phyloP scores from a whole-genome alignment of 2,329 filamentous ascomycete species.

The Stagonosporopsis chrysanthemi region DNA sequence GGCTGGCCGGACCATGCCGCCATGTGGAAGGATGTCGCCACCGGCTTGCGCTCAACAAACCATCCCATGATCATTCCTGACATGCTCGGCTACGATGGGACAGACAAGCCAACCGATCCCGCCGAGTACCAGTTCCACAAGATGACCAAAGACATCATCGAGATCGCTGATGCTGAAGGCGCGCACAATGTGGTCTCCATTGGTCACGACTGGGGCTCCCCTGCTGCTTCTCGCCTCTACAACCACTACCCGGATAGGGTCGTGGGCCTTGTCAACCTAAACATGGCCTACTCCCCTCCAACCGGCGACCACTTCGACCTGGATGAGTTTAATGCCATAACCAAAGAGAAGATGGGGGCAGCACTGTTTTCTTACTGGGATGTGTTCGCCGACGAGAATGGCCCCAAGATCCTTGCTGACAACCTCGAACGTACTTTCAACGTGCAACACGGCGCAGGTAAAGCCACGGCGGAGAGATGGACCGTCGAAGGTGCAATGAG shows the following conservation, averaged over 20 bases:
- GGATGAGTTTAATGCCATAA: constrained; percentile 42
- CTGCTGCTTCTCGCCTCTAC: constrained; percentile 52
- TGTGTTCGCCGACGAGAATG: constrained; percentile 54
- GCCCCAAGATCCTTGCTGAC: constrained; percentile 47
- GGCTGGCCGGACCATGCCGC: constrained; percentile 59
- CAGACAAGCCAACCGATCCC: constrained; percentile 42
- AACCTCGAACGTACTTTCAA: constrained; percentile 52
- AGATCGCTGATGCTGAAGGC: constrained; percentile 39
- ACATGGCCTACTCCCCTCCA: constrained; percentile 53
- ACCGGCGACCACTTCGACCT: constrained; percentile 47
- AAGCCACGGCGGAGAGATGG: constrained; percentile 49
- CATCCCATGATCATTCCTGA: constrained; percentile 52
- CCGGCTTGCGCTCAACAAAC: constrained; percentile 50
- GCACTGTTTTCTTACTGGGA: constrained; percentile 56
- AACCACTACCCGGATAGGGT: constrained; percentile 53
- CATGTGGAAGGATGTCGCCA: constrained; percentile 55
- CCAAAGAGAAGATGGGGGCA: constrained; percentile 48
- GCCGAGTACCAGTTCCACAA: constrained; percentile 31
- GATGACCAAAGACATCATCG: constrained; percentile 35
- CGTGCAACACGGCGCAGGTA: constrained; percentile 43
- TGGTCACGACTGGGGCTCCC: constrained; percentile 61
- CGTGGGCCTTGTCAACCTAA: constrained; percentile 53
- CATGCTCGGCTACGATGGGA: constrained; percentile 50
- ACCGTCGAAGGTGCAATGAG: constrained; percentile 49
- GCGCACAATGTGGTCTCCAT: constrained; percentile 48